Evolutionary conservation across 1,284 basidiomycete genomes (phyloP).

Genomic region (Pulchroboletus neoregius): DNA sequence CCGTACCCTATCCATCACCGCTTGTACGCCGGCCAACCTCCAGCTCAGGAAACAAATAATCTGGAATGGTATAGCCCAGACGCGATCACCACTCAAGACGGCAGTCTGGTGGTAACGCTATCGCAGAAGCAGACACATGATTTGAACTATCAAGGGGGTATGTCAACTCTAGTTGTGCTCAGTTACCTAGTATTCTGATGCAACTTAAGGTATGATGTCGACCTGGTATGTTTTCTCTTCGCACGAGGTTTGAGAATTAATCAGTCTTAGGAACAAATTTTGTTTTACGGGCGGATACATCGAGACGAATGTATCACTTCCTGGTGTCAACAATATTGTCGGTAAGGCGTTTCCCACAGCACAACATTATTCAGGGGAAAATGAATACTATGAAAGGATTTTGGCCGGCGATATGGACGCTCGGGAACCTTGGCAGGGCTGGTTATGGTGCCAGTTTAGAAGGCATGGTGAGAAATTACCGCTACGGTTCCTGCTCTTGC

Average conservation of each 20-base stretch:
- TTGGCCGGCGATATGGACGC: constrained; percentile 61
- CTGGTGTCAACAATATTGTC: constrained; percentile 52
- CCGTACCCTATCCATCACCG: constrained; percentile 16
- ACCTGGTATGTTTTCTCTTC: constrained; percentile 28
- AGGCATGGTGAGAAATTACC: constrained; percentile 32
- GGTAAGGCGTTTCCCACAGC: constrained; percentile 39
- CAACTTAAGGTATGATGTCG: constrained; percentile 36
- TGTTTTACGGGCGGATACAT: constrained; percentile 73
- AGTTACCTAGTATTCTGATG: constrained; percentile 6
- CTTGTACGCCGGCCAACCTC: constrained; percentile 45
- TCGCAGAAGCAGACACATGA: constrained; percentile 49
- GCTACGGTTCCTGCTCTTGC: background rate
- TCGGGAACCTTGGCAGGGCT: constrained; percentile 65
- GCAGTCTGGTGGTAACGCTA: constrained; percentile 65
- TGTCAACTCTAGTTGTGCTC: constrained; percentile 12
- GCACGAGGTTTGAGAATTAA: constrained; percentile 6
- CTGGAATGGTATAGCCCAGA: constrained; percentile 67
- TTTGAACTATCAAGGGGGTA: constrained; percentile 58
- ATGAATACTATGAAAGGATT: constrained; percentile 36
- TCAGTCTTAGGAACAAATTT: constrained; percentile 61
- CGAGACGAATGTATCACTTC: constrained; percentile 59
- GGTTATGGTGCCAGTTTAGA: constrained; percentile 44
- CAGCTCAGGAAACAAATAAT: constrained; percentile 41
- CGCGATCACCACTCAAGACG: constrained; percentile 62
- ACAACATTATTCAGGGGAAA: background rate